Conservation (phyloP, 2,329 filamentous ascomycete species). For the Neofusicoccum cordaticola region DNA sequence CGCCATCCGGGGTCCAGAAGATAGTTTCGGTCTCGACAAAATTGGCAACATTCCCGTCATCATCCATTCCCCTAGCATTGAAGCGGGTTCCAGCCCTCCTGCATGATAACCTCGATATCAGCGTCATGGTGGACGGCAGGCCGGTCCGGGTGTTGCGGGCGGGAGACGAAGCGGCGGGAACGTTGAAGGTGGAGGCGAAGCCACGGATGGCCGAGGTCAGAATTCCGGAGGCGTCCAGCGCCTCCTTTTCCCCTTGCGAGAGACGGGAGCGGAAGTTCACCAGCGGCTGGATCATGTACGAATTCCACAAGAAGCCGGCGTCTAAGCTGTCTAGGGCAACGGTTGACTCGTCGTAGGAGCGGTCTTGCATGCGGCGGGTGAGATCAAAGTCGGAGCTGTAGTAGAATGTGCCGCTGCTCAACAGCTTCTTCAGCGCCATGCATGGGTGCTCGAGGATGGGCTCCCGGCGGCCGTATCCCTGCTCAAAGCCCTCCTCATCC, state of each 20-base stretch:
- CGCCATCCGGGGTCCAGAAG: slow-evolving; percentile 74
- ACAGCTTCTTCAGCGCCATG: slow-evolving; percentile 81
- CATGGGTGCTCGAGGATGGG: slow-evolving; percentile 80
- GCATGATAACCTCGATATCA: slow-evolving; percentile 90
- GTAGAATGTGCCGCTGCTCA: slow-evolving; percentile 93
- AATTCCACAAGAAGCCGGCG: slow-evolving; percentile 93
- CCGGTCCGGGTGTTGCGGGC: slow-evolving; percentile 64
- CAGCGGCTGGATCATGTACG: slow-evolving; percentile 93
- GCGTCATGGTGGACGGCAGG: slow-evolving; percentile 76
- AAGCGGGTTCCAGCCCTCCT: slow-evolving; percentile 89
- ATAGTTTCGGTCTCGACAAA: slow-evolving; percentile 98
- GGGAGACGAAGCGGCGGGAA: slow-evolving; percentile 74
- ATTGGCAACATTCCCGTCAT: slow-evolving; percentile 95
- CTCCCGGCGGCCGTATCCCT: slow-evolving; percentile 61
- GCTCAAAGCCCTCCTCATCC: slow-evolving; percentile 53
- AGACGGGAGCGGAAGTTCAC: slow-evolving; percentile 84
- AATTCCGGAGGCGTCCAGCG: slow-evolving; percentile 82
- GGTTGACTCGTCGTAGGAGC: slow-evolving; percentile 70
- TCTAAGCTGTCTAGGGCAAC: slow-evolving; percentile 94
- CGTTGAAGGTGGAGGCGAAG: slow-evolving; percentile 82
- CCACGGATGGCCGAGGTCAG: slow-evolving; percentile 92
- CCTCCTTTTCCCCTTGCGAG: slow-evolving; percentile 68
- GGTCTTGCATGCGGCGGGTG: slow-evolving; percentile 87
- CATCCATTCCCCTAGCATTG: slow-evolving; percentile 95
- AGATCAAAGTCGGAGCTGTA: slow-evolving; percentile 98